phyloP scores from a whole-genome alignment of 176 grass and related monocot species.

The Leersia perrieri region DNA sequence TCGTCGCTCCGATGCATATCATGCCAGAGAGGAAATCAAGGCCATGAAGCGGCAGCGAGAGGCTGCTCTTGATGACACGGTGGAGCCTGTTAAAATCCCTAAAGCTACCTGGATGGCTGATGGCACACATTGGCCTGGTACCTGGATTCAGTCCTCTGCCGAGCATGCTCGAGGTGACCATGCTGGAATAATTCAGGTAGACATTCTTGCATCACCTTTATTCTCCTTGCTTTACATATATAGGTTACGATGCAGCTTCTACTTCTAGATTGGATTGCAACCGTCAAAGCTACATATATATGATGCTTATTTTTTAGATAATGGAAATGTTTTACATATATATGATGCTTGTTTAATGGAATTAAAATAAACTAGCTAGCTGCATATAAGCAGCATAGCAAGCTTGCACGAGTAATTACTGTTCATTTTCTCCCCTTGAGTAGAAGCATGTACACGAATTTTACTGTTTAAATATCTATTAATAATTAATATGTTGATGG shows the following conservation, averaged over 20 bases:
- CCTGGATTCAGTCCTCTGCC: conserved; percentile 68
- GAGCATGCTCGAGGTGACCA: conserved; percentile 88
- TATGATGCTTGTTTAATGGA: background rate
- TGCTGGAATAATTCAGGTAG: conserved; percentile 99
- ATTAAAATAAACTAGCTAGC: background rate
- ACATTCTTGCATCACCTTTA: background rate
- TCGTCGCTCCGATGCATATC: conserved; percentile 78
- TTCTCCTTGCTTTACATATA: background rate
- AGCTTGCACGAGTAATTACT: background rate
- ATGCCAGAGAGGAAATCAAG: conserved; percentile 97
- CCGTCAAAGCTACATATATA: background rate
- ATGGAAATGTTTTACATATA: background rate
- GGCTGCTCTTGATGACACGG: conserved; percentile 51
- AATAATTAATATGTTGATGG: background rate
- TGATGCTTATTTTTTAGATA: background rate
- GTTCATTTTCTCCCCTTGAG: background rate
- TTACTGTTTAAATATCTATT: background rate
- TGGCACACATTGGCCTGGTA: conserved; percentile 95
- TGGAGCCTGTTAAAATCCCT: conserved; percentile 77
- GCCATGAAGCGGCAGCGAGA: conserved; percentile 92
- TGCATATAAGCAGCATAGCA: background rate
- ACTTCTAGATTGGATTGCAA: background rate
- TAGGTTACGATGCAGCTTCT: background rate
- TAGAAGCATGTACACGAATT: background rate
- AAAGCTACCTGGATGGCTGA: conserved; percentile 99